phyloP scores from a whole-genome alignment of 2,329 filamentous ascomycete genomes.

The Trichoderma simmonsii region DNA sequence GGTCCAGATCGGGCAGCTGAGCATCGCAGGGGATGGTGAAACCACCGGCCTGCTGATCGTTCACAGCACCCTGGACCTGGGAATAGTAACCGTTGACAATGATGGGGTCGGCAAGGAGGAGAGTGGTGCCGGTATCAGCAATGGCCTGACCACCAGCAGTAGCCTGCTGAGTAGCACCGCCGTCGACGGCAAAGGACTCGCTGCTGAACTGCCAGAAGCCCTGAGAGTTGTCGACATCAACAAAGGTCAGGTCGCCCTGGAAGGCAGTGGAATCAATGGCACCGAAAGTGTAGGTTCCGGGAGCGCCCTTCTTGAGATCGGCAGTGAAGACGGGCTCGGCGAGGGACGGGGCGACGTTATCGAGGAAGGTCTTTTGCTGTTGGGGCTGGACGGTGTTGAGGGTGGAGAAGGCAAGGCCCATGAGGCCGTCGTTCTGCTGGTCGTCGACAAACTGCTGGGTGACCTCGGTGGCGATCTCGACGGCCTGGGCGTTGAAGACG shows the following conservation, averaged over 20 bases:
- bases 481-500: constrained; percentile 58
- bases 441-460: constrained; percentile 58
- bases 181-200: constrained; percentile 53
- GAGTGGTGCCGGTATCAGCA: constrained; percentile 60
- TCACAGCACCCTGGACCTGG: constrained; percentile 42
- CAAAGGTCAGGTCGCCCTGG: constrained; percentile 56
- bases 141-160: constrained; percentile 45
- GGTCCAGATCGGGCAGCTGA: constrained; percentile 45
- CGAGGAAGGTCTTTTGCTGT: constrained; percentile 69
- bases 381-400: constrained; percentile 63
- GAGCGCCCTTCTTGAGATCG: constrained; percentile 55
- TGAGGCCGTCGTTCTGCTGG: constrained; percentile 62
- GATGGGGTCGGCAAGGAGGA: constrained; percentile 56
- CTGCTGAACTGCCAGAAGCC: constrained; percentile 64
- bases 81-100: constrained; percentile 50
- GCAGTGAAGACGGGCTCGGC: constrained; percentile 67
- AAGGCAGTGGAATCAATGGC: constrained; percentile 61
- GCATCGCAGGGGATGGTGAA: constrained; percentile 46
- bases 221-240: constrained; percentile 55
- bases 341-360: constrained; percentile 61
- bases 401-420: constrained; percentile 64
- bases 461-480: constrained; percentile 62
- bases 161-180: constrained; percentile 35
- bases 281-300: constrained; percentile 69
- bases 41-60: constrained; percentile 42